Evolutionary conservation across 192 early-diverging fungal species (phyloP), one percentile per base, ranked within the genome.

Genomic region (Umbelopsis ramanniana): DNA sequence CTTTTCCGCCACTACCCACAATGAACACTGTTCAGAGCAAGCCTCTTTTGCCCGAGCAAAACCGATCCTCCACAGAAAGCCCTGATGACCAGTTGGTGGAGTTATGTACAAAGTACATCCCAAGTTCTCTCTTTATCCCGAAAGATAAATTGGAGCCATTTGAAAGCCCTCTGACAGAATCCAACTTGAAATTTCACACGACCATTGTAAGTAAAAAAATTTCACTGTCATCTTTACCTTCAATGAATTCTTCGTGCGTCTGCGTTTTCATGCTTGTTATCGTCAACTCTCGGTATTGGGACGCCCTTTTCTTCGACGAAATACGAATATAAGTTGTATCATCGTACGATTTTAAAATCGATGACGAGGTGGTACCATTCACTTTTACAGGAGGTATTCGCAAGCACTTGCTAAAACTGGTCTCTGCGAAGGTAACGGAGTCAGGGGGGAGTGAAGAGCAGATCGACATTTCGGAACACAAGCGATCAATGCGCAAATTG

Each of bases 171-270:
- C 33, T 70, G 23, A 70, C 69, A 0, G 69, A 70, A 33, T 70
- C 69, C 4, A 70, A 70, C 14, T 45, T 70, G 50, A 70, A 70
- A 33, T 70, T 52, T 35, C 69, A 70, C 37, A 70, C 69, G 0
- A 70, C 69, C 12, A 48, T 54, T 4, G 69, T 70, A 50, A 70
- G 69, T 70, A 40, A 7, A n/a, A n/a, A n/a, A 0, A 2, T 26
- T 38, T 63, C 33, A 29, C 4, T 37, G 9, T 37, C 6, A 1
- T 63, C n/a, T 14, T 6, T 37, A 26, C 11, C 2, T 63, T 29
- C 33, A 35, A 63, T 1, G 1, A 24, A 11, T 6, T 19, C 11
- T 12, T 54, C 26, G 8, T 60, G 24, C 5, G 1, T 37, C 19
- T 21, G 48, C 17, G 48, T 2, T 3, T 50, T 50, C 48, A 50